Conservation (phyloP, 192 early-diverging fungal species). For the Umbelopsis sp. region DNA sequence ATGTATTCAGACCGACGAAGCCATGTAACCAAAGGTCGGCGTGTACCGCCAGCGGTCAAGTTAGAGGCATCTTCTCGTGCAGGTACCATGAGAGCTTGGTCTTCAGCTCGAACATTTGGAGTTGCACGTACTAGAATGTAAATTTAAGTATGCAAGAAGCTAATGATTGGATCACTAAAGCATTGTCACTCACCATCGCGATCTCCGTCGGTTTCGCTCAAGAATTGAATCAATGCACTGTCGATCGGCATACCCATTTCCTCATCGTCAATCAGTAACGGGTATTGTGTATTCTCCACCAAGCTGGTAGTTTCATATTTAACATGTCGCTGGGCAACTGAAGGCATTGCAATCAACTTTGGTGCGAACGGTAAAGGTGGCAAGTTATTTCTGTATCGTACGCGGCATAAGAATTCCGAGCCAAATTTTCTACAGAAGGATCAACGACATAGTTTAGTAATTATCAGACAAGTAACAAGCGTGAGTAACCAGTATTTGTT, state of each 20-base stretch:
- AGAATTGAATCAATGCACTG: conserved; percentile 46
- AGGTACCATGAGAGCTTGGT: conserved; percentile 32
- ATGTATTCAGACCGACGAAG: conserved; percentile 61
- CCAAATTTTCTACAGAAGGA: conserved; percentile 41
- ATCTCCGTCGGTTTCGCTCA: conserved; percentile 44
- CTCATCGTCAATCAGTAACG: conserved; percentile 48
- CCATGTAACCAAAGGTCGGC: conserved; percentile 50
- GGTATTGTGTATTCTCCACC: conserved; percentile 46
- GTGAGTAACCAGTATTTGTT: background rate
- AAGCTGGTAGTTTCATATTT: conserved; percentile 50
- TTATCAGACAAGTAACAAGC: background rate
- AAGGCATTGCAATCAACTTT: conserved; percentile 47
- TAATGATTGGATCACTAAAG: conserved; percentile 23
- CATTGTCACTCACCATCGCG: conserved; percentile 26
- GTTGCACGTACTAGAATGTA: background rate
- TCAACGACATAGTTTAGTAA: background rate
- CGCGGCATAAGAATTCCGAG: conserved; percentile 51
- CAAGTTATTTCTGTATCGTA: conserved; percentile 54
- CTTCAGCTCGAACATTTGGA: conserved; percentile 31
- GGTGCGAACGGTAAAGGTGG: conserved; percentile 52
- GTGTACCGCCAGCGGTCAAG: conserved; percentile 24
- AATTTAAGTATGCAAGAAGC: background rate
- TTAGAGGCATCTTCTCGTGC: conserved; percentile 23
- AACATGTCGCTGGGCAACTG: conserved; percentile 46
- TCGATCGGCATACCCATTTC: conserved; percentile 48